phyloP scores from a whole-genome alignment of 2,329 filamentous ascomycete species.

The Clarireedia monteithiana region DNA sequence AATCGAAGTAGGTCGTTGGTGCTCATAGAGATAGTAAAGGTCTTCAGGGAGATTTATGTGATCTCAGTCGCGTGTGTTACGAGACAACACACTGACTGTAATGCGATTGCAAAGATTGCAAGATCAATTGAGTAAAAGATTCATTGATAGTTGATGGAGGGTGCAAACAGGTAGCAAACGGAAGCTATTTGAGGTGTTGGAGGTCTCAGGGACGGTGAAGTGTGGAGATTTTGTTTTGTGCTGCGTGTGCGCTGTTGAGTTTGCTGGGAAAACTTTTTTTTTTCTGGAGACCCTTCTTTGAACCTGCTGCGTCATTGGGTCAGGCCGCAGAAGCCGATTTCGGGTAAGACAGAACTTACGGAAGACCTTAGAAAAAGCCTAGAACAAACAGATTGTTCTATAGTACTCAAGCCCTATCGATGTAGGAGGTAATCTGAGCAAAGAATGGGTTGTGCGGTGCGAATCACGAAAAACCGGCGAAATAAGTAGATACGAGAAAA shows the following conservation, averaged over 20 bases:
- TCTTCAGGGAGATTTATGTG: neutral
- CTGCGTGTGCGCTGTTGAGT: neutral
- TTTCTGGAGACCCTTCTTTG: neutral
- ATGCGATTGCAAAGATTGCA: slow-evolving; percentile 9
- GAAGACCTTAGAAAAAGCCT: no score
- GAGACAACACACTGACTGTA: slow-evolving; percentile 1
- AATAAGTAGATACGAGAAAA: neutral
- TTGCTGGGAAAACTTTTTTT: slow-evolving; percentile 9
- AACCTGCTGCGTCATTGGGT: slow-evolving; percentile 5
- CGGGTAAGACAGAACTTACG: no score
- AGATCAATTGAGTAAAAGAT: neutral
- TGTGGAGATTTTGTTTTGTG: slow-evolving; percentile 1
- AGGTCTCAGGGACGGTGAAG: neutral
- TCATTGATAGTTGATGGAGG: slow-evolving; percentile 3
- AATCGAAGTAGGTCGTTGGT: slow-evolving; percentile 84
- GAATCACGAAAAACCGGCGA: neutral
- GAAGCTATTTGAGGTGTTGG: neutral
- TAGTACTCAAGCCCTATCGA: no score
- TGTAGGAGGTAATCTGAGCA: no score
- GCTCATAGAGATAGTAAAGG: slow-evolving; percentile 64
- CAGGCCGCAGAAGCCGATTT: no score
- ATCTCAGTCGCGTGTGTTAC: neutral
- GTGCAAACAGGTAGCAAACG: neutral
- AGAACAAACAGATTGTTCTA: no score
- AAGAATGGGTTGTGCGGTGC: no score